These are phyloP conservation scores for Diphasiastrum complanatum DNA, from an alignment of 83 land plant species.

Conservation along the genomic window DNA sequence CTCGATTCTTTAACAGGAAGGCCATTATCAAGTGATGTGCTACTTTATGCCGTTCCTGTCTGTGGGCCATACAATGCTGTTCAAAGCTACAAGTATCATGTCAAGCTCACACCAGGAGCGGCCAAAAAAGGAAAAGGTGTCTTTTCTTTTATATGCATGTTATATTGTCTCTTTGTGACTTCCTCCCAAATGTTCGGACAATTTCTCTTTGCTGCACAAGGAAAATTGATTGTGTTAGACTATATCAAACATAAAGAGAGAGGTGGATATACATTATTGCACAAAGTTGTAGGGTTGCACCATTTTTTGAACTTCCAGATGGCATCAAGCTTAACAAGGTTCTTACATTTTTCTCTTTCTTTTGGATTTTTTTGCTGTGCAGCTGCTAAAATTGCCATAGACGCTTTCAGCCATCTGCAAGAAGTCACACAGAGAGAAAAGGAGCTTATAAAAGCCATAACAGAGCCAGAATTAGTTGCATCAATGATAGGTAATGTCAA, in stretches of 20 bases:
- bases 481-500: slow-evolving; percentile 83
- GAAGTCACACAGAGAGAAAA: slow-evolving; percentile 80
- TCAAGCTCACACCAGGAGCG: slow-evolving; percentile 89
- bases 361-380: slow-evolving; percentile 18
- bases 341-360: background rate
- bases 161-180: background rate
- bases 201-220: too few species aligned
- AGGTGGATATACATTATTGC: too few species aligned
- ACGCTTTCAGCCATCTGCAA: slow-evolving; percentile 70
- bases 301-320: too few species aligned
- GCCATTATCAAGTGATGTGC: slow-evolving; percentile 69
- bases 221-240: too few species aligned
- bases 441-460: slow-evolving; percentile 94
- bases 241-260: too few species aligned
- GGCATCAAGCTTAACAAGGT: too few species aligned
- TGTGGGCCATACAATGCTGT: slow-evolving; percentile 94
- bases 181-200: too few species aligned
- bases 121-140: slow-evolving; percentile 94
- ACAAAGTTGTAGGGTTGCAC: too few species aligned
- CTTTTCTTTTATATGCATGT: background rate
- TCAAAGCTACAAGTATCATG: slow-evolving; percentile 85
- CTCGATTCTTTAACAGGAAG: slow-evolving; percentile 85
- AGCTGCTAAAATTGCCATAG: slow-evolving; percentile 94
- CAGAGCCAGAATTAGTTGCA: slow-evolving; percentile 90
- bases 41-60: slow-evolving; percentile 93